These are phyloP conservation scores for Aspergillus tamarii DNA, from an alignment of 2,329 filamentous ascomycete genomes.

Conservation along the genomic window DNA sequence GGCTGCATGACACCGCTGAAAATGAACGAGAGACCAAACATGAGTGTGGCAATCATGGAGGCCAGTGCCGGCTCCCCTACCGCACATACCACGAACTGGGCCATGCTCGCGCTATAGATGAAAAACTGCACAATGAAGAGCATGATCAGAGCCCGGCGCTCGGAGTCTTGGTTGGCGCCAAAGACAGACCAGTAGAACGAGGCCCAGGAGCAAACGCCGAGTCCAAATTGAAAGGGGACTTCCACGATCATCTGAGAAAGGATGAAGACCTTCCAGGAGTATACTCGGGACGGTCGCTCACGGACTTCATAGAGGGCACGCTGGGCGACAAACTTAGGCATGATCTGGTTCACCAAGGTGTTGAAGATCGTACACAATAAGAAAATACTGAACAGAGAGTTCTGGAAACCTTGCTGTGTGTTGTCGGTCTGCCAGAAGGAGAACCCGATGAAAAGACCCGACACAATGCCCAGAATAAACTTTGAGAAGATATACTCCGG, in stretches of 20 bases:
- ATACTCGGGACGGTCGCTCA: slow-evolving; percentile 65
- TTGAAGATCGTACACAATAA: slow-evolving; percentile 63
- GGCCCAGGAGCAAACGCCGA: slow-evolving; percentile 56
- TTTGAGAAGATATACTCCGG: slow-evolving; percentile 84
- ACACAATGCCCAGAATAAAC: slow-evolving; percentile 59
- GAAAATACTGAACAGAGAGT: slow-evolving; percentile 83
- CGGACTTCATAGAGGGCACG: slow-evolving; percentile 60
- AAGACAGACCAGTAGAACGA: slow-evolving; percentile 67
- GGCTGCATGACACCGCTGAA: slow-evolving; percentile 51
- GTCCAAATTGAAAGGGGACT: slow-evolving; percentile 64
- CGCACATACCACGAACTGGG: slow-evolving; percentile 10
- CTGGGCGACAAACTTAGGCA: slow-evolving; percentile 59
- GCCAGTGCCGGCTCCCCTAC: slow-evolving; percentile 1
- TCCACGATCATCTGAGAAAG: slow-evolving; percentile 70
- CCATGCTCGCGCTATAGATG: neutral
- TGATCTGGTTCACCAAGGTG: slow-evolving; percentile 53
- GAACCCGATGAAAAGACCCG: slow-evolving; percentile 75
- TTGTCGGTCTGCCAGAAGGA: slow-evolving; percentile 72
- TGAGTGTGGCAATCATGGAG: slow-evolving; percentile 32
- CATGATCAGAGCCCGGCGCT: neutral
- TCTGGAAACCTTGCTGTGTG: slow-evolving; percentile 74
- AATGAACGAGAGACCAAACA: neutral
- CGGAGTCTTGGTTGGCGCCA: slow-evolving; percentile 51
- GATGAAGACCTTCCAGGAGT: slow-evolving; percentile 72
- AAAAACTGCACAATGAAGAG: neutral